Base-by-base conservation (phyloP, 306 rosid genomes). In the Cajanus cajan region DNA sequence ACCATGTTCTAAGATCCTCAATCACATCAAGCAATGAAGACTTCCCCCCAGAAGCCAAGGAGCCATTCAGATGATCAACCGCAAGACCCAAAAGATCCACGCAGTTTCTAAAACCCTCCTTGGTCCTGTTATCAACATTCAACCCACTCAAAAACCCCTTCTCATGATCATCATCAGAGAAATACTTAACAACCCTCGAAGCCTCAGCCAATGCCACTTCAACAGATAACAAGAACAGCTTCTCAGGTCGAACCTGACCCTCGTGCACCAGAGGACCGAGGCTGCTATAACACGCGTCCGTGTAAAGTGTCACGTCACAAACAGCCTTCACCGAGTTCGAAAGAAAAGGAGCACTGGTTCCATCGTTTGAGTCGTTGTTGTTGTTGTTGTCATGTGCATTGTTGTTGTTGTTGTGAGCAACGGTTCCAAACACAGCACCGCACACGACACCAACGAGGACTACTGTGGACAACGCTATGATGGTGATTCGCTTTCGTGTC, bases 1-100 rank as follows among this genome's bases (percentile, higher is more conserved):
- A 76, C 98, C 97, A 90, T 6, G 98, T 94, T 71, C 66, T 54
- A 33, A 94, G 90, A 73, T 91, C 96, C 10, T 89, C 96, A 58
- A 84, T 44, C 12, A 68, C 87, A 15, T 86, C 82, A 72, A 79
- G 8, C 31, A 91, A 31, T 1, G 96, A 86, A 81, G 84, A 83
- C 2, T 55, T 68, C 5, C 63, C 73, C 1, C 69, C 76, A 14
- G 75, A 70, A 8, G 85, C 61, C 75, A 92, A n/a, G 3, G 96
- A 81, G 18, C 12, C 44, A 19, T 85, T 86, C 16, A 94, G 69
- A 88, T 91, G 88, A 87, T 94, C 97, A 69, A 80, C 22, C 0
- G 97, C 91, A 21, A 90, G 83, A 24, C 71, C 86, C 76, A 91
- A 48, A 67, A 89, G 91, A 43, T 91, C 93, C 22, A 9, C 50